phyloP scores from a whole-genome alignment of 306 rosid genomes.

The Rosa chinensis region DNA sequence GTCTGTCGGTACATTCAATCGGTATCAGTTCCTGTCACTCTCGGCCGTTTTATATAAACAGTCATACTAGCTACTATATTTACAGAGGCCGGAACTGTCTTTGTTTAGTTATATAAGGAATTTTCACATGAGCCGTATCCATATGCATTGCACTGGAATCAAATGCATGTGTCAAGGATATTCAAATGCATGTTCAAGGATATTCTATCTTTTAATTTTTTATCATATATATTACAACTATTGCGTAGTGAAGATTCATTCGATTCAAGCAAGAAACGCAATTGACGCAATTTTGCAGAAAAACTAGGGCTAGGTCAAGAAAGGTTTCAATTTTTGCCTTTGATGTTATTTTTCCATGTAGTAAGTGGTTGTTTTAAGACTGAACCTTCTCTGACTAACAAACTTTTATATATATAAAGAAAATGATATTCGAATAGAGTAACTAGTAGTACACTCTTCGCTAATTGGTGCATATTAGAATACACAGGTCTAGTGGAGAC shows the following conservation, averaged over 20 bases:
- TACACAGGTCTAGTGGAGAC: too few relatives aligned
- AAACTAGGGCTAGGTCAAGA: neutral
- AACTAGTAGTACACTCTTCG: too few relatives aligned
- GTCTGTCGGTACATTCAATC: constrained; percentile 35
- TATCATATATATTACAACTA: neutral
- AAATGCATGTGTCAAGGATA: neutral
- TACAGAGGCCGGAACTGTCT: neutral
- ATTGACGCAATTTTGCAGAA: neutral
- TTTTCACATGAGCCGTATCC: neutral
- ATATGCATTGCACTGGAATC: too few relatives aligned
- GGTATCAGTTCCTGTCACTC: constrained; percentile 14
- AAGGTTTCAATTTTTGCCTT: neutral
- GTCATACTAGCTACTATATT: neutral
- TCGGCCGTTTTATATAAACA: neutral
- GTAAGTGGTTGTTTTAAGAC: too few relatives aligned
- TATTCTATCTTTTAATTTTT: neutral
- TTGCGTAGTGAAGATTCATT: neutral
- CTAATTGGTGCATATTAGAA: too few relatives aligned
- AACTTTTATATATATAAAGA: too few relatives aligned
- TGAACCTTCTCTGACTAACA: too few relatives aligned
- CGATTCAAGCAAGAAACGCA: neutral
- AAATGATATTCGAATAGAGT: too few relatives aligned
- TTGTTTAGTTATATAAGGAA: constrained; percentile 4
- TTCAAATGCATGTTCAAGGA: neutral
- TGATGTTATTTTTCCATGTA: too few relatives aligned